These are phyloP conservation scores for Diatrype stigma DNA, from an alignment of 2,329 filamentous ascomycete species.

Conservation along the genomic window DNA sequence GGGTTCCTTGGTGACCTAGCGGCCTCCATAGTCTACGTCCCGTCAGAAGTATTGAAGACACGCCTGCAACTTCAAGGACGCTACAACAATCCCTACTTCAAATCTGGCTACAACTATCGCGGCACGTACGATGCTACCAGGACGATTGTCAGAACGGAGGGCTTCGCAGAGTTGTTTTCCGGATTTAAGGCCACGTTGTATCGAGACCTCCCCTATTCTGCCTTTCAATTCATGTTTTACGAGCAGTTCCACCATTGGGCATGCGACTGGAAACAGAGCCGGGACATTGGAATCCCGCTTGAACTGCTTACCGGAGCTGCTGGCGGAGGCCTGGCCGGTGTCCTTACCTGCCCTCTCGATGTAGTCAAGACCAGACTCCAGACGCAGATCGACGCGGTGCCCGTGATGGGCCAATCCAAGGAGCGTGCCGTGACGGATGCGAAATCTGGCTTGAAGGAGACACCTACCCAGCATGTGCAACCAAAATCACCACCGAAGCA, in stretches of 20 bases:
- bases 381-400: conserved; percentile 65
- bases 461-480: conserved; percentile 19
- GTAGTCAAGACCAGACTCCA: conserved; percentile 97
- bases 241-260: conserved; percentile 87
- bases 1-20: conserved; percentile 92
- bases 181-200: conserved; percentile 97
- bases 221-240: conserved; percentile 96
- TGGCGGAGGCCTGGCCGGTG: conserved; percentile 87
- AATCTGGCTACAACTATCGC: conserved; percentile 93
- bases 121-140: conserved; percentile 77
- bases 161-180: conserved; percentile 81
- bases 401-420: conserved; percentile 21
- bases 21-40: conserved; percentile 90
- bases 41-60: conserved; percentile 97
- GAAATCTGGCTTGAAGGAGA: conserved; percentile 19
- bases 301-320: conserved; percentile 87
- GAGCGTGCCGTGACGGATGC: conserved; percentile 18
- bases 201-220: conserved; percentile 92
- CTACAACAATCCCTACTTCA: conserved; percentile 91
- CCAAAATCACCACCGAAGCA: conserved; percentile 32
- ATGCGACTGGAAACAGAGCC: conserved; percentile 69
- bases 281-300: conserved; percentile 78
- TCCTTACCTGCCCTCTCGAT: conserved; percentile 92
- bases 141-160: conserved; percentile 81
- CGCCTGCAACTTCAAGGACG: conserved; percentile 90